Percentiles rank a stretch among this genome's conserved stretches.
phyloP scores from a whole-genome alignment of 2,329 filamentous ascomycete species.

The Pseudocercospora cruenta region DNA sequence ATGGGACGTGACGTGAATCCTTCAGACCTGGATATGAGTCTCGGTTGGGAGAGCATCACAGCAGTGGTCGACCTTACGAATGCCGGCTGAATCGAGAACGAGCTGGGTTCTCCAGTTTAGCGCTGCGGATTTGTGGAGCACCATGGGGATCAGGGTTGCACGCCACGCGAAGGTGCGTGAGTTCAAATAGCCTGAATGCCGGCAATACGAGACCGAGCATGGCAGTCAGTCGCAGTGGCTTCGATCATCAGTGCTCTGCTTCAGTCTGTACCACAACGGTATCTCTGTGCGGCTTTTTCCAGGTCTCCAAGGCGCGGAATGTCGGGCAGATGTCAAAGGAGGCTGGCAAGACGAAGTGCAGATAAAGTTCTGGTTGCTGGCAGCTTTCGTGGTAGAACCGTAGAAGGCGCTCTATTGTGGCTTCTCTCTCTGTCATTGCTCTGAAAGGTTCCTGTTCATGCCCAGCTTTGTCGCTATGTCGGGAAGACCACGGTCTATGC shows the following conservation, averaged over 20 bases:
- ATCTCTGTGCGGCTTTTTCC: background rate
- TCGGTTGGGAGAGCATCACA: background rate
- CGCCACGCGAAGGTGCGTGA: background rate
- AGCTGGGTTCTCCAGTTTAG: slow-evolving; percentile 17
- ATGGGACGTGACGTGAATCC: background rate
- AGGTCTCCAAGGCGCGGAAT: background rate
- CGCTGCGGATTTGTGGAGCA: slow-evolving; percentile 3
- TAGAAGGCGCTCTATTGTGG: no score
- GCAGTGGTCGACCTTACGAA: background rate
- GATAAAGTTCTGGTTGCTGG: background rate
- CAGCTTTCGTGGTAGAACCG: background rate
- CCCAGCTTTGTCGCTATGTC: background rate
- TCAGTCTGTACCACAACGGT: background rate
- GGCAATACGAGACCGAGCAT: background rate
- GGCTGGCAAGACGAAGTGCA: background rate
- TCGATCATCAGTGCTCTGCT: background rate
- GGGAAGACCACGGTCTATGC: background rate
- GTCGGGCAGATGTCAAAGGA: background rate
- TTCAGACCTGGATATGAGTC: background rate
- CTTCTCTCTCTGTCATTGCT: background rate
- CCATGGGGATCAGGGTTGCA: slow-evolving; percentile 3
- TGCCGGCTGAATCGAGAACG: slow-evolving; percentile 16
- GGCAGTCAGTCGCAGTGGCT: background rate
- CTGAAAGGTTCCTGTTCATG: background rate
- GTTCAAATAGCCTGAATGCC: background rate